Percentiles rank a stretch among this genome's conserved stretches.
Conservation (phyloP, 106 monocot genomes). For the Apostasia shenzhenica region DNA sequence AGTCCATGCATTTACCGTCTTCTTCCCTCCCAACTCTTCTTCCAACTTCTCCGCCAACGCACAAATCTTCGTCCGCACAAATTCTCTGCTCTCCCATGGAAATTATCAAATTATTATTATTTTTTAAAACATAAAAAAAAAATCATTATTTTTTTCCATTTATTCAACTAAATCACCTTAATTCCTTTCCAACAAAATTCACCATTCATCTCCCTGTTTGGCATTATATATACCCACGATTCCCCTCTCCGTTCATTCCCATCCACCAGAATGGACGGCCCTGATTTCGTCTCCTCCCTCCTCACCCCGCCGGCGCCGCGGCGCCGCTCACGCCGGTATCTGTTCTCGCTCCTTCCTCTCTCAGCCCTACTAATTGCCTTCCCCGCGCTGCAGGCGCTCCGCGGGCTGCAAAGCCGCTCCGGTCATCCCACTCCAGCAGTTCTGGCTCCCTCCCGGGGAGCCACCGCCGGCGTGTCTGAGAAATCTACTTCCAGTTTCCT, state of each 20-base stretch:
- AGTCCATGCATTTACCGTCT: too few species aligned
- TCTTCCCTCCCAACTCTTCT: too few species aligned
- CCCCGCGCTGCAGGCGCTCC: not conserved
- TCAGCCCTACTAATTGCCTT: constrained; percentile 1
- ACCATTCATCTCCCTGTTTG: too few species aligned
- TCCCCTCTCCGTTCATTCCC: not conserved
- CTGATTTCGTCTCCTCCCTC: not conserved
- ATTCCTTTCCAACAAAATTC: too few species aligned
- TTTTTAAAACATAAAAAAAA: too few species aligned
- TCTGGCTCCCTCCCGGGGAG: not conserved
- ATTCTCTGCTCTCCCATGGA: too few species aligned
- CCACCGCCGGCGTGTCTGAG: constrained; percentile 13
- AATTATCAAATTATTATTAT: too few species aligned
- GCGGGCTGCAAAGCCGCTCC: not conserved
- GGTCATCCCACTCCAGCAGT: not conserved
- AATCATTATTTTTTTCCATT: too few species aligned
- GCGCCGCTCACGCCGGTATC: not conserved
- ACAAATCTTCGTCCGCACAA: too few species aligned
- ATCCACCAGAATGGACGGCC: not conserved
- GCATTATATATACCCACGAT: not conserved
- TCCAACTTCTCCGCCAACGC: too few species aligned
- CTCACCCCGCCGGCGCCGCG: not conserved
- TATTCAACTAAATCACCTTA: too few species aligned
- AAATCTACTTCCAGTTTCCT: not conserved
- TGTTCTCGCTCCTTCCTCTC: not conserved